phyloP scores from a whole-genome alignment of 208 protist species.

The Leishmania braziliensis region DNA sequence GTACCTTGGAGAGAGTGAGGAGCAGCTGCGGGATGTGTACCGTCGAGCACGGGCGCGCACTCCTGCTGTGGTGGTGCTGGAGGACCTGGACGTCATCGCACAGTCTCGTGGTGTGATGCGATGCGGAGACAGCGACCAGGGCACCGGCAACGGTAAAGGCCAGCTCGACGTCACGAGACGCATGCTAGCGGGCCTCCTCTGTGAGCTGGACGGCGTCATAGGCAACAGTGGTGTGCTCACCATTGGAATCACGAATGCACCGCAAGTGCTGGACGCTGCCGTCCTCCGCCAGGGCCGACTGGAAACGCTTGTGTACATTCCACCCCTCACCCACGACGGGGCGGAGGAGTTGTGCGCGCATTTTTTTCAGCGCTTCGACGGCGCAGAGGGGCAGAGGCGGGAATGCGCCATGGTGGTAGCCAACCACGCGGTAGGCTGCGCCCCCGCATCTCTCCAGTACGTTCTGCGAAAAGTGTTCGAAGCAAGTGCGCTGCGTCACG shows the following conservation, averaged over 20 bases:
- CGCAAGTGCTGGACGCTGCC: constrained; percentile 91
- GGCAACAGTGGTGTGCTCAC: constrained; percentile 90
- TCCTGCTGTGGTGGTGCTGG: constrained; percentile 86
- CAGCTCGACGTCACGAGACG: constrained; percentile 69
- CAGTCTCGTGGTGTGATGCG: constrained; percentile 55
- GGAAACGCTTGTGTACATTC: constrained; percentile 76
- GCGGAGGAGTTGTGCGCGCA: constrained; percentile 47
- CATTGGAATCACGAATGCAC: constrained; percentile 83
- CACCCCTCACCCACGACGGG: constrained; percentile 52
- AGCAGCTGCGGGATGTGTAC: constrained; percentile 82
- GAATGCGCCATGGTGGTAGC: constrained; percentile 35
- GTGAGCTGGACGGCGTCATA: constrained; percentile 97
- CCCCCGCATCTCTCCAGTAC: constrained; percentile 52
- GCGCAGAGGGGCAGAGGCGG: neutral
- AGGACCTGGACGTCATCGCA: constrained; percentile 85
- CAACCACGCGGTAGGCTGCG: constrained; percentile 40
- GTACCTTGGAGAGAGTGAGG: constrained; percentile 91
- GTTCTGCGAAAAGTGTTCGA: constrained; percentile 74
- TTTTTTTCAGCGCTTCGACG: constrained; percentile 66
- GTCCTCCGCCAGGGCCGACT: constrained; percentile 96
- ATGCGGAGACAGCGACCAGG: constrained; percentile 8
- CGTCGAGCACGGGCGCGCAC: constrained; percentile 43
- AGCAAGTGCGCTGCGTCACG: constrained; percentile 10
- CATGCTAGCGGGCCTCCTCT: constrained; percentile 96
- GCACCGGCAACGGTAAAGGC: constrained; percentile 10